A percentile compares a stretch with the other conserved stretches of the same genome.
Conservation (phyloP, 305 asterid species). For the Solanum aculeatissimum region DNA sequence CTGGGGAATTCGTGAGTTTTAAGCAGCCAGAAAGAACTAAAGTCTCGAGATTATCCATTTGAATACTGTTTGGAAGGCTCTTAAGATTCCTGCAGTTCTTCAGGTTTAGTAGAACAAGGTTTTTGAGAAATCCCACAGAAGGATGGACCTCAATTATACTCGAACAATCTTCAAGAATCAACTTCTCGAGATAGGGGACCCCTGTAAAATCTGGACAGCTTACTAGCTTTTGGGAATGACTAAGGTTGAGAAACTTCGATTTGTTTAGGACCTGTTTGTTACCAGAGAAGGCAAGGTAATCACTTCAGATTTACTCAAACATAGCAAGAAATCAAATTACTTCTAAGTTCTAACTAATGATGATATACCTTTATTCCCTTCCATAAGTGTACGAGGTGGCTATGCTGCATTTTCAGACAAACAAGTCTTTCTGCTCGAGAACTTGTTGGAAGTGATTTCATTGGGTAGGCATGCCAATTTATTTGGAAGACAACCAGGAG, state of each 20-base stretch:
- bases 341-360: too few relatives aligned
- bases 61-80: background rate
- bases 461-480: slow-evolving; percentile 1
- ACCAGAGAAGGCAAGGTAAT: background rate
- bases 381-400: background rate
- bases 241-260: slow-evolving; percentile 12
- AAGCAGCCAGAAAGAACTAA: slow-evolving; percentile 2
- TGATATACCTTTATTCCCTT: background rate
- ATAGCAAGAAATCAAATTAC: too few relatives aligned
- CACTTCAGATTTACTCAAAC: background rate
- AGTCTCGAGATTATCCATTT: background rate
- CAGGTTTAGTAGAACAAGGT: slow-evolving; percentile 1
- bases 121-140: slow-evolving; percentile 8
- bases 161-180: slow-evolving; percentile 2
- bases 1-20: slow-evolving; percentile 2
- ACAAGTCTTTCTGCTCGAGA: slow-evolving; percentile 1
- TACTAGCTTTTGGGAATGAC: slow-evolving; percentile 2
- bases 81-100: slow-evolving; percentile 1
- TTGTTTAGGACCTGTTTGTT: background rate
- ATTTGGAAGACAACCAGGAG: background rate
- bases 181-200: slow-evolving; percentile 7
- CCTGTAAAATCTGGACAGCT: slow-evolving; percentile 8
- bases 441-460: background rate
- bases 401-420: background rate
- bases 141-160: slow-evolving; percentile 7